A percentile compares a stretch with the other conserved stretches of the same genome.
Evolutionary conservation across 2,329 filamentous ascomycete genomes (phyloP).

Genomic region (Neopestalotiopsis rosae): DNA sequence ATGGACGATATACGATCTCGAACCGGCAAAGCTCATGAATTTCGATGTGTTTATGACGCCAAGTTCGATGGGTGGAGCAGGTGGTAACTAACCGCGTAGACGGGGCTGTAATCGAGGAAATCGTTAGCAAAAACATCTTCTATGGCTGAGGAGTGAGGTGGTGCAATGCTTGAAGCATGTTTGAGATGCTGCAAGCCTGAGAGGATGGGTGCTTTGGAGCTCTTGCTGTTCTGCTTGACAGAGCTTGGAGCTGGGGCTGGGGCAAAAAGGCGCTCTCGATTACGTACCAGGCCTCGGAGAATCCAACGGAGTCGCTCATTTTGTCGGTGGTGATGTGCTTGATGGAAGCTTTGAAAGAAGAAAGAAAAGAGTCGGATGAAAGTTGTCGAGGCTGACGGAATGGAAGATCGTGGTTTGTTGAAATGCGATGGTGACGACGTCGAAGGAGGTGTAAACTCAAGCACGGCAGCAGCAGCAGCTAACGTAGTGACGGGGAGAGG

Average conservation of each 20-base stretch:
- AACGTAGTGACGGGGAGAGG: conserved; percentile 7
- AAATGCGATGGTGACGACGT: conserved; percentile 15
- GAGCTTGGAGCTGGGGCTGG: conserved; percentile 16
- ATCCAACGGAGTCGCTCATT: conserved; percentile 29
- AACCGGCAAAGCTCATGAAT: not conserved
- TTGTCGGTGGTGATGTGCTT: conserved; percentile 24
- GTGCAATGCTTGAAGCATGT: not conserved
- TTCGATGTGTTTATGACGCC: conserved; percentile 29
- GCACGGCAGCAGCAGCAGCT: conserved; percentile 14
- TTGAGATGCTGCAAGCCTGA: conserved; percentile 24
- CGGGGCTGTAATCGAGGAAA: conserved; percentile 68
- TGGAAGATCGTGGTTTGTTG: conserved; percentile 12
- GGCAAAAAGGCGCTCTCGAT: conserved; percentile 28
- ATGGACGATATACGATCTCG: not conserved
- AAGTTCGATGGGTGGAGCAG: conserved; percentile 26
- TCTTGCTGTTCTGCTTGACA: not conserved
- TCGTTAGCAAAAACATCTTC: conserved; percentile 29
- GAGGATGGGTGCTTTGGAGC: conserved; percentile 26
- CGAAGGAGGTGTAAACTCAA: conserved; percentile 9
- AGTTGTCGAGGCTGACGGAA: conserved; percentile 21
- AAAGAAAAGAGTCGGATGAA: conserved; percentile 15
- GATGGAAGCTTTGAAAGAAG: not conserved
- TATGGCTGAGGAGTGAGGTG: not conserved
- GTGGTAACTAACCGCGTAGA: conserved; percentile 89
- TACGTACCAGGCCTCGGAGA: conserved; percentile 42